Evolutionary conservation across 768 basidiomycete genomes (phyloP).

Genomic region (Podaxis sp.): DNA sequence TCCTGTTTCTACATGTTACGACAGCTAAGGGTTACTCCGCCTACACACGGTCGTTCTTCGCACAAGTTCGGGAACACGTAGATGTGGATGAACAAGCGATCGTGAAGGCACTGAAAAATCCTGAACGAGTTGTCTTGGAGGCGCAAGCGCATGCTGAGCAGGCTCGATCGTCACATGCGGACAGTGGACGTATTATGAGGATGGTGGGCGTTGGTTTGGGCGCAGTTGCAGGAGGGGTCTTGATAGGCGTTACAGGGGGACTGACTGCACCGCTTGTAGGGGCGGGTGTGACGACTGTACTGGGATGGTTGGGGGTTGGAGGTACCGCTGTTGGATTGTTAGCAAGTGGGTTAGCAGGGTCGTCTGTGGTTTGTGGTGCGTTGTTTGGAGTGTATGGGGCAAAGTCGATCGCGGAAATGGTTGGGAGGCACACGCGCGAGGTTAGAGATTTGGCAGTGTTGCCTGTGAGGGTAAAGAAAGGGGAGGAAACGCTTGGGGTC

Average conservation of each 20-base stretch:
- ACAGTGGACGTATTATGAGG: conserved; percentile 37
- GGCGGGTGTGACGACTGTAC: conserved; percentile 45
- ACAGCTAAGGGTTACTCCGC: conserved; percentile 48
- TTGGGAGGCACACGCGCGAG: conserved; percentile 48
- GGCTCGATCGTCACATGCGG: conserved; percentile 40
- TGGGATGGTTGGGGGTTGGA: conserved; percentile 52
- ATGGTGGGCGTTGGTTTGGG: conserved; percentile 49
- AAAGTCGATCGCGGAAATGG: conserved; percentile 43
- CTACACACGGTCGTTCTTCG: conserved; percentile 46
- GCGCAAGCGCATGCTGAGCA: conserved; percentile 39
- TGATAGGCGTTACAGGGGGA: conserved; percentile 58
- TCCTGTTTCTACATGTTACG: conserved; percentile 51
- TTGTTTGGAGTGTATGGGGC: conserved; percentile 59
- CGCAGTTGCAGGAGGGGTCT: conserved; percentile 52
- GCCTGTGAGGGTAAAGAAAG: conserved; percentile 37
- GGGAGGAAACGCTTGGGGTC: conserved; percentile 45
- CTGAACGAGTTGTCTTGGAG: conserved; percentile 41
- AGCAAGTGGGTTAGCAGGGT: conserved; percentile 52
- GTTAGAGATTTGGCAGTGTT: conserved; percentile 52
- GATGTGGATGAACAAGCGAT: conserved; percentile 42
- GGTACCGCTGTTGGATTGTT: conserved; percentile 51
- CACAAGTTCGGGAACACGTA: conserved; percentile 27
- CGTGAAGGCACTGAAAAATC: conserved; percentile 46
- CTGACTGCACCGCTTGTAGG: conserved; percentile 58
- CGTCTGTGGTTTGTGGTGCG: conserved; percentile 54